Base-by-base conservation (phyloP, 1,284 basidiomycete species). In the Chondrostereum purpureum region DNA sequence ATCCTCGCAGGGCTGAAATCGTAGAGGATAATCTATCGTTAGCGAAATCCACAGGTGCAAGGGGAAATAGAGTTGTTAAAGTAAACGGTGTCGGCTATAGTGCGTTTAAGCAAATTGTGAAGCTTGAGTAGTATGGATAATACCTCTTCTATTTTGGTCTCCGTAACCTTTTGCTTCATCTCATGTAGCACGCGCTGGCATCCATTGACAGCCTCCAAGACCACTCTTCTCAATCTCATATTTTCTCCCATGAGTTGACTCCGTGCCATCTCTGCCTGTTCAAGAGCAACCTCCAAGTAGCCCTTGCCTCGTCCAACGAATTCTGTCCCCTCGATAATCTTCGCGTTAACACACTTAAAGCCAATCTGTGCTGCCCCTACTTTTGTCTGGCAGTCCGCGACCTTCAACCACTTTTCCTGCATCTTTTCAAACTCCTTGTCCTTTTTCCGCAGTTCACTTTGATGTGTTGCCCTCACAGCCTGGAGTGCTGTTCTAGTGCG, bases 371-470 rank as follows among this genome's bases (percentile, higher is more conserved):
- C 53, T 3, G 55, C 58, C 47, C 56, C 62, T 11, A 75, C 65
- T 56, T 78, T 83, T 2, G 73, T 61, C 59, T 90, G 87, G 14
- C 73, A 65, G 50, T 85, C 86, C 4, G 77, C 66, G 13, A 92
- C 60, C 58, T 83, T 89, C 17, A 73, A 68, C 79, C 88, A 88
- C 51, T 82, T 81, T 33, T 88, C 86, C n/a, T 78, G 56, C 53
- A 88, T 80, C 20, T 81, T 77, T 55, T 92, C 90, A 21, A 86
- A 65, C 45, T 92, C 89, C 53, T 83, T 81, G 55, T 95, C 90
- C 52, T 75, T 75, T 65, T 83, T 88, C 72, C 86, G 91, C 21
- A 88, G 62, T 56, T 93, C 91, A 27, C 78, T 73, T 56, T 81
- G 70, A 51, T 88, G 76, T 0, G 80, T 75, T 27, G 77, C 68